Conservation (phyloP, 345 rosid genomes). For the Lumnitzera racemosa region DNA sequence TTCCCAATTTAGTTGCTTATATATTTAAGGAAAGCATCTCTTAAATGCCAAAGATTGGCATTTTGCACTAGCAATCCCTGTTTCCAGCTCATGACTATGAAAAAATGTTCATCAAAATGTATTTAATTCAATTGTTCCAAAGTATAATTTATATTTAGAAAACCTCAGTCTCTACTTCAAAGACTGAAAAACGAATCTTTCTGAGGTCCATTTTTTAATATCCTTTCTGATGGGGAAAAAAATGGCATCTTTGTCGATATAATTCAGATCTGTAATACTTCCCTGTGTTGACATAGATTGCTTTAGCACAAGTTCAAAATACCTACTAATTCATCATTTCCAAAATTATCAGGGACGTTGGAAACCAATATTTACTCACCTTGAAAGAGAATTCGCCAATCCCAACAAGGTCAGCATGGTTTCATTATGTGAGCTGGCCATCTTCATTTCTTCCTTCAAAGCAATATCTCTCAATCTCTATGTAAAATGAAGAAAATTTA, state of each 20-base stretch:
- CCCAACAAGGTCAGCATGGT: conserved; percentile 75
- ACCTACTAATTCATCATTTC: background rate
- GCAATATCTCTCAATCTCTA: conserved; percentile 76
- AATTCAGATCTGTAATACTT: background rate
- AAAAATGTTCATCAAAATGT: no score
- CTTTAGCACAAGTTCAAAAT: no score
- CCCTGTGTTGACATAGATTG: background rate
- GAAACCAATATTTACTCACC: conserved; percentile 32
- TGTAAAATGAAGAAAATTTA: conserved; percentile 11
- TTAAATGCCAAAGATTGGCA: no score
- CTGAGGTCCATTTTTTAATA: no score
- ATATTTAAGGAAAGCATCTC: background rate
- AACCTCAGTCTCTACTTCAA: no score
- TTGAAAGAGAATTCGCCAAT: conserved; percentile 60
- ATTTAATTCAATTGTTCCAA: no score
- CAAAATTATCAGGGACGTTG: background rate
- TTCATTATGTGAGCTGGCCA: conserved; percentile 28
- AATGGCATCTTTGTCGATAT: background rate
- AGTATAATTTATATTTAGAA: no score
- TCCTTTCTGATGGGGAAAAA: no score
- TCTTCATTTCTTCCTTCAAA: conserved; percentile 71
- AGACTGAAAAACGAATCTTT: no score
- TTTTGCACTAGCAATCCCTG: no score
- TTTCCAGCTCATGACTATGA: no score
- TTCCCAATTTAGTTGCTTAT: background rate